Base-by-base conservation (phyloP, 106 monocot genomes). In the Dioscorea dumetorum region DNA sequence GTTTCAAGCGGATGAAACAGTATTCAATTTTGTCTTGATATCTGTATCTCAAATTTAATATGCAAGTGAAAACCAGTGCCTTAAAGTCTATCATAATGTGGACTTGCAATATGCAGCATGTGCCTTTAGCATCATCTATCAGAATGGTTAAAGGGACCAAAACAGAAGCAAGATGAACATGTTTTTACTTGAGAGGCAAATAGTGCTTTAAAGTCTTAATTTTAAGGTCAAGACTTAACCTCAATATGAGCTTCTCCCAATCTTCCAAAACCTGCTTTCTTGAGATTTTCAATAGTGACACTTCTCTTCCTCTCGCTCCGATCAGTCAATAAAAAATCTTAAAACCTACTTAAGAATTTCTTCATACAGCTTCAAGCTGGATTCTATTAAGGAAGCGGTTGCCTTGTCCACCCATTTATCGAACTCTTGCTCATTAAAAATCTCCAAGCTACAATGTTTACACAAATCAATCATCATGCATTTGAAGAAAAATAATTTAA, bases 211-310 rank as follows among this genome's bases (percentile, higher is more conserved):
- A 1, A 28, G 28, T 28, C 28, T 28, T 28, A 28, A 62, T 32
- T 22, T 48, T 24, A 54, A 41, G 34, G 11, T 12, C 22, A 51
- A 8, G 64, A 73, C 23, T 48, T 51, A 58, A 94, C 94, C 94
- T 87, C 60, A 90, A 76, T 68, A 94, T 87, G 62, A 94, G 94
- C 70, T 64, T 78, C 12, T 84, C 80, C 94, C 94, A 94, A 50
- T 76, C 68, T 6, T 24, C n/a, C 74, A 70, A 80, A 87, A 5
- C 94, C 94, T 35, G 69, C 87, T 51, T 50, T 71, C 4, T 50
- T 53, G 41, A 94, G 70, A 73, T 94, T 94, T 33, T 84, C 71
- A 54, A 76, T 49, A 5, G 94, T 94, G 35, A 85, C 62, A 57
- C 21, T 76, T 60, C 73, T 78, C 17, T 94, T 90, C 34, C 21